Conservation (phyloP, 768 basidiomycete genomes). For the Panellus pusillus region DNA sequence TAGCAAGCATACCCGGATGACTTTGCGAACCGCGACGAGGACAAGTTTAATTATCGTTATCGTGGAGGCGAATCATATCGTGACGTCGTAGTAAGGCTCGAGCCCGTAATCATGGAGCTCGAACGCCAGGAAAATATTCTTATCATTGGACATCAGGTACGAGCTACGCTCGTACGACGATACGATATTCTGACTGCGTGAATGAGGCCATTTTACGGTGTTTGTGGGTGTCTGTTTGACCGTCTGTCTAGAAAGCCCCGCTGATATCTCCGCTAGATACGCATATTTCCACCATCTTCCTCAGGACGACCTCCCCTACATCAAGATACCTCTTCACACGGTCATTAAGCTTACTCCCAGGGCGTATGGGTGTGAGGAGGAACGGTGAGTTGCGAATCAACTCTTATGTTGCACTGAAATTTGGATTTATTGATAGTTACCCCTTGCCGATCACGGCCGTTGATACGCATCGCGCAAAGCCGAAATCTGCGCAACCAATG, state of each 20-base stretch:
- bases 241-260: background rate
- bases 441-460: slow-evolving; percentile 89
- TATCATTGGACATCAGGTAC: slow-evolving; percentile 91
- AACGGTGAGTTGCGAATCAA: slow-evolving; percentile 51
- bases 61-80: slow-evolving; percentile 97
- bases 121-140: slow-evolving; percentile 97
- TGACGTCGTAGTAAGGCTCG: slow-evolving; percentile 91
- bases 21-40: slow-evolving; percentile 96
- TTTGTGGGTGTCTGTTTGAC: slow-evolving; percentile 44
- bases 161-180: slow-evolving; percentile 10
- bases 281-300: slow-evolving; percentile 94
- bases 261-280: slow-evolving; percentile 54
- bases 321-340: slow-evolving; percentile 96
- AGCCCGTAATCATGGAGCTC: slow-evolving; percentile 99
- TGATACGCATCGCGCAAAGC: slow-evolving; percentile 83
- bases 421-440: slow-evolving; percentile 51
- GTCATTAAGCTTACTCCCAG: slow-evolving; percentile 98
- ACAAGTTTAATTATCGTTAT: slow-evolving; percentile 99
- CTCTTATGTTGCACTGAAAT: background rate
- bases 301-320: slow-evolving; percentile 94
- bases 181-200: background rate
- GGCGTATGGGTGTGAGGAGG: slow-evolving; percentile 98
- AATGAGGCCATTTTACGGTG: slow-evolving; percentile 74
- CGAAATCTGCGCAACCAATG: slow-evolving; percentile 38
- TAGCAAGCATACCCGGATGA: slow-evolving; percentile 96